Evolutionary conservation across 2,329 filamentous ascomycete genomes (phyloP).

Genomic region (Leptographium flavum): DNA sequence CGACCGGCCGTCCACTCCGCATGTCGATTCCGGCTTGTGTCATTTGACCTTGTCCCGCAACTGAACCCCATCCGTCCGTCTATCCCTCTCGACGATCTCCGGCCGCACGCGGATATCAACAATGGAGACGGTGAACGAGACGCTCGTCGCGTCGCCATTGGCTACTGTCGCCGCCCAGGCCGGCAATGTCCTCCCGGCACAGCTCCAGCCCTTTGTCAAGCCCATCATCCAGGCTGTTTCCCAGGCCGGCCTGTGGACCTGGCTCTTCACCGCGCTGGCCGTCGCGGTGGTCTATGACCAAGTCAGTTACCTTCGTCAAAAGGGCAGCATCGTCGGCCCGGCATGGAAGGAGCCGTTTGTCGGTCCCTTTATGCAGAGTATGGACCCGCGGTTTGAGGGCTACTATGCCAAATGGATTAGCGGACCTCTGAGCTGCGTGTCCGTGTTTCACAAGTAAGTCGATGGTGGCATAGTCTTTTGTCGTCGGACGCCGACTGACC

Average conservation of each 20-base stretch:
- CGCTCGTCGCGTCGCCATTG: conserved; percentile 51
- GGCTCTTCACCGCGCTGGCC: conserved; percentile 56
- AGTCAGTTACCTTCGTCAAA: conserved; percentile 61
- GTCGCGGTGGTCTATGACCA: conserved; percentile 76
- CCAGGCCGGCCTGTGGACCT: conserved; percentile 44
- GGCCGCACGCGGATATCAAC: neutral
- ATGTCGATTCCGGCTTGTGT: neutral
- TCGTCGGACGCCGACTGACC: too few species aligned
- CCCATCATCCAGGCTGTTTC: conserved; percentile 40
- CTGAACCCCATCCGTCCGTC: neutral
- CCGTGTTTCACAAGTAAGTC: conserved; percentile 99
- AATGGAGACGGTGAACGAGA: conserved; percentile 36
- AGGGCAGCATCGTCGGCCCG: conserved; percentile 64
- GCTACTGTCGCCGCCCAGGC: conserved; percentile 32
- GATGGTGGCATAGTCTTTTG: too few species aligned
- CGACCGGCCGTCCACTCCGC: neutral
- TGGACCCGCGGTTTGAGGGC: conserved; percentile 81
- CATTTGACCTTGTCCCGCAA: neutral
- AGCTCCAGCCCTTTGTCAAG: conserved; percentile 40
- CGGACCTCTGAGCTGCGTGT: conserved; percentile 87
- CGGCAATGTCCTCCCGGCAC: conserved; percentile 26
- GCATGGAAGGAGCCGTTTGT: conserved; percentile 71
- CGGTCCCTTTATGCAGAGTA: conserved; percentile 85
- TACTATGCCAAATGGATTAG: conserved; percentile 90
- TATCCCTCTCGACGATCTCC: neutral